phyloP scores from a whole-genome alignment of 441 rosid genomes.

The Populus hybrid region DNA sequence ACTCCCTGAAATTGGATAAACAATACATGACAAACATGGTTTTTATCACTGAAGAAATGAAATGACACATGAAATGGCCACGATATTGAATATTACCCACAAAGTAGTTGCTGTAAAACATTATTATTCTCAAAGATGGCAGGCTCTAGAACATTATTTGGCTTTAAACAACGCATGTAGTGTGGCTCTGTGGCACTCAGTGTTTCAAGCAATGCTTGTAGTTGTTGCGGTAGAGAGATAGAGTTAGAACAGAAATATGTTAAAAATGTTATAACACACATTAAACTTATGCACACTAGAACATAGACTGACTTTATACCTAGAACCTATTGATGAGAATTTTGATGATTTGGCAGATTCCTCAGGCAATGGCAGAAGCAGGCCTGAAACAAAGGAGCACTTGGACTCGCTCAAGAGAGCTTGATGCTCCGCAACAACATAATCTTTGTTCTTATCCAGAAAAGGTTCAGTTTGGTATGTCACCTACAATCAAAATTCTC shows the following conservation, averaged over 20 bases:
- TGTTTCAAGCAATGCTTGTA: conserved; percentile 90
- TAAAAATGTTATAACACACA: conserved; percentile 15
- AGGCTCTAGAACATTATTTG: conserved; percentile 91
- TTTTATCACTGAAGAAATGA: conserved; percentile 10
- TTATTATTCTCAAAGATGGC: conserved; percentile 73
- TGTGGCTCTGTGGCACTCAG: conserved; percentile 92
- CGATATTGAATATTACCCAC: conserved; percentile 71
- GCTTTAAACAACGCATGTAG: conserved; percentile 92
- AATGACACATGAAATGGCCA: conserved; percentile 22
- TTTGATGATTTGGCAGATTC: conserved; percentile 89
- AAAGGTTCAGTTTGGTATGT: conserved; percentile 90
- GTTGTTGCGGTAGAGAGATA: conserved; percentile 73
- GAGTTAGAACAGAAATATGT: conserved; percentile 6
- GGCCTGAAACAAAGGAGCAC: conserved; percentile 77
- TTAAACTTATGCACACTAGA: conserved; percentile 4
- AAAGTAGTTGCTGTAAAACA: conserved; percentile 84
- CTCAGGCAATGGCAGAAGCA: conserved; percentile 77
- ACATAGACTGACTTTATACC: conserved; percentile 71
- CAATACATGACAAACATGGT: conserved; percentile 5
- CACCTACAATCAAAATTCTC: conserved; percentile 46
- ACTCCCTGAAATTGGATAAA: conserved; percentile 63
- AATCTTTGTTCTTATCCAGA: conserved; percentile 98
- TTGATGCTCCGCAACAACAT: conserved; percentile 93
- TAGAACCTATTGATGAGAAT: conserved; percentile 92
- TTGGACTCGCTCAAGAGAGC: conserved; percentile 69